Conservation (phyloP, 495 filamentous ascomycete species). For the Penicillium silybi region DNA sequence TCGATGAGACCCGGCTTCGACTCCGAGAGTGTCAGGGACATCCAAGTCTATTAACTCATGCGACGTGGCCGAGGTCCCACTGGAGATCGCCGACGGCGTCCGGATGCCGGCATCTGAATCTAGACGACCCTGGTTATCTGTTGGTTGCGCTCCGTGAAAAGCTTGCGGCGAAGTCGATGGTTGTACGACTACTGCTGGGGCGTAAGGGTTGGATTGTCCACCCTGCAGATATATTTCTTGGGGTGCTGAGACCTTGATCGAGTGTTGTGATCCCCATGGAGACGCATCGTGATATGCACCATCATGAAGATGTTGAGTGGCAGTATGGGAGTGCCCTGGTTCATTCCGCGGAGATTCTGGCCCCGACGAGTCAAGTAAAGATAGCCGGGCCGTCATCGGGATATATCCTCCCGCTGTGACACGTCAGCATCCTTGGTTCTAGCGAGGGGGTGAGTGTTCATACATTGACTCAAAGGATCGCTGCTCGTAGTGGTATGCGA, state of each 20-base stretch:
- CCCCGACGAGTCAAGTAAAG: constrained; percentile 32
- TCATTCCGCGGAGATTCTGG: constrained; percentile 23
- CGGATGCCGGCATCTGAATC: constrained; percentile 20
- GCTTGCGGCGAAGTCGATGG: background rate
- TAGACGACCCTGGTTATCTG: constrained; percentile 10
- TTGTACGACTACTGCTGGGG: constrained; percentile 13
- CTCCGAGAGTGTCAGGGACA: constrained; percentile 6
- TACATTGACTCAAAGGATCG: constrained; percentile 34
- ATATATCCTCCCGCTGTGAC: constrained; percentile 41
- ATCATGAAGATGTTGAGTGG: background rate
- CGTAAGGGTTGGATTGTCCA: constrained; percentile 15
- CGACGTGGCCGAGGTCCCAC: constrained; percentile 32
- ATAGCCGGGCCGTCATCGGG: constrained; percentile 45
- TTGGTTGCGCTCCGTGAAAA: constrained; percentile 3
- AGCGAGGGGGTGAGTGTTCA: background rate
- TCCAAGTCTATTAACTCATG: constrained; percentile 40
- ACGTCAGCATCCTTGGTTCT: constrained; percentile 6
- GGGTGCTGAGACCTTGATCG: constrained; percentile 14
- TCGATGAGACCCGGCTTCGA: constrained; percentile 3
- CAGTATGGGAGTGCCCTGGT: background rate
- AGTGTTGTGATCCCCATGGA: constrained; percentile 22
- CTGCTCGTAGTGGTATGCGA: constrained; percentile 24
- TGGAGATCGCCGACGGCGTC: constrained; percentile 26
- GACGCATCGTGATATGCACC: constrained; percentile 4
- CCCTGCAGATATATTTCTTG: constrained; percentile 19